Conservation (phyloP, 768 basidiomycete genomes). For the Leucocoprinus birnbaumii region DNA sequence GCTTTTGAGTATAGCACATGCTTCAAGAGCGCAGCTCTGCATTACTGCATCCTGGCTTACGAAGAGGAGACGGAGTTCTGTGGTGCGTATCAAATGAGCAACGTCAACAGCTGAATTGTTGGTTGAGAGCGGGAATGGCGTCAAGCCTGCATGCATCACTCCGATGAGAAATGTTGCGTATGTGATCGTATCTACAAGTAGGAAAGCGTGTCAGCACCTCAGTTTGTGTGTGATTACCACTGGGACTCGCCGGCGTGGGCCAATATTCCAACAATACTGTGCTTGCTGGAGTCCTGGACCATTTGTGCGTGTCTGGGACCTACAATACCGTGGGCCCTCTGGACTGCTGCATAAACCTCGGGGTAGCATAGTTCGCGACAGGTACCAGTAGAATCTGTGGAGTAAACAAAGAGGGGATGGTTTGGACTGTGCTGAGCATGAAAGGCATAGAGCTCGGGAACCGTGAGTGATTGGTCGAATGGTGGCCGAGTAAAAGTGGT, state of each 20-base stretch:
- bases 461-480: neutral
- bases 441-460: neutral
- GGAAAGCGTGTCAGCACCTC: neutral
- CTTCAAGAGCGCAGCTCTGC: conserved; percentile 15
- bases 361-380: neutral
- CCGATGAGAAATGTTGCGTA: conserved; percentile 30
- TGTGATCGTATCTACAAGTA: conserved; percentile 26
- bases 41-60: conserved; percentile 20
- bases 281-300: neutral
- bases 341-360: neutral
- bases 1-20: conserved; percentile 1
- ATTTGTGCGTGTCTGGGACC: neutral
- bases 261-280: neutral
- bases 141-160: conserved; percentile 35
- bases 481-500: conserved; percentile 1
- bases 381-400: neutral
- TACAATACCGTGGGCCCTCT: neutral
- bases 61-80: conserved; percentile 18
- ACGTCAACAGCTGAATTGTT: conserved; percentile 44
- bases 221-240: neutral
- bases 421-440: neutral
- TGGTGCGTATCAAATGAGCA: conserved; percentile 36
- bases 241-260: neutral
- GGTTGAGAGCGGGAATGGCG: conserved; percentile 33
- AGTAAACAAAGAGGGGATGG: neutral